Conservation (phyloP, 768 basidiomycete genomes). For the Pulveroboletus ravenelii region DNA sequence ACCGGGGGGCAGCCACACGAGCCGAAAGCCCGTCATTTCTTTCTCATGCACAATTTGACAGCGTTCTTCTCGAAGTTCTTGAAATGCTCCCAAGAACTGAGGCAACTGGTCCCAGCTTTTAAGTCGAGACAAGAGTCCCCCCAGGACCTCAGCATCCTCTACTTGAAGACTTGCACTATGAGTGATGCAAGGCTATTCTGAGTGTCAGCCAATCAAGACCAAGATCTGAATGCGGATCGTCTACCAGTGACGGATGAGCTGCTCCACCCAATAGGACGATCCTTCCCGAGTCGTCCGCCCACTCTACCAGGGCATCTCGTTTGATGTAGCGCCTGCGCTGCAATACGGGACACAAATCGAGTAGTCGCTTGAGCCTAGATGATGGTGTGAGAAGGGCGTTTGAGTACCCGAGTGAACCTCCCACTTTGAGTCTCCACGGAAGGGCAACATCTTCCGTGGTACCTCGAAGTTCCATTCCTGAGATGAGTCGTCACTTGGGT, state of each 20-base stretch:
- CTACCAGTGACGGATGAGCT: slow-evolving; percentile 49
- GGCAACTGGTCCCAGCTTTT: slow-evolving; percentile 41
- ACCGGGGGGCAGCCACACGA: slow-evolving; percentile 40
- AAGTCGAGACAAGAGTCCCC: slow-evolving; percentile 36
- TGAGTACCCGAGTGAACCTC: slow-evolving; percentile 1
- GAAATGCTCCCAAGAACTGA: slow-evolving; percentile 47
- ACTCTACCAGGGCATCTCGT: slow-evolving; percentile 33
- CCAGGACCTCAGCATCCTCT: slow-evolving; percentile 28
- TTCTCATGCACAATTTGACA: slow-evolving; percentile 37
- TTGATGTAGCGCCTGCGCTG: slow-evolving; percentile 33
- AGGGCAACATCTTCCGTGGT: slow-evolving; percentile 31
- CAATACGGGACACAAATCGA: slow-evolving; percentile 33
- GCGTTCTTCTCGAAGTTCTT: slow-evolving; percentile 49
- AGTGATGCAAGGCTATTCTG: slow-evolving; percentile 43
- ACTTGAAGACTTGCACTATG: slow-evolving; percentile 27
- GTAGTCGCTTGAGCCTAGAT: slow-evolving; percentile 31
- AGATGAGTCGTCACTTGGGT: slow-evolving; percentile 22
- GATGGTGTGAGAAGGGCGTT: neutral
- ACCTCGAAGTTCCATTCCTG: slow-evolving; percentile 31
- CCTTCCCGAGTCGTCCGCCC: slow-evolving; percentile 43
- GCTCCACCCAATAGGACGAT: slow-evolving; percentile 53
- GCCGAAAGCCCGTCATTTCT: slow-evolving; percentile 37
- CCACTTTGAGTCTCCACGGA: slow-evolving; percentile 35
- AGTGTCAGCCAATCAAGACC: neutral
- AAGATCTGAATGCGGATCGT: slow-evolving; percentile 7